A percentile compares a stretch with the other conserved stretches of the same genome.
Evolutionary conservation across 495 filamentous ascomycete genomes (phyloP).

Genomic region (Tuber magnatum): DNA sequence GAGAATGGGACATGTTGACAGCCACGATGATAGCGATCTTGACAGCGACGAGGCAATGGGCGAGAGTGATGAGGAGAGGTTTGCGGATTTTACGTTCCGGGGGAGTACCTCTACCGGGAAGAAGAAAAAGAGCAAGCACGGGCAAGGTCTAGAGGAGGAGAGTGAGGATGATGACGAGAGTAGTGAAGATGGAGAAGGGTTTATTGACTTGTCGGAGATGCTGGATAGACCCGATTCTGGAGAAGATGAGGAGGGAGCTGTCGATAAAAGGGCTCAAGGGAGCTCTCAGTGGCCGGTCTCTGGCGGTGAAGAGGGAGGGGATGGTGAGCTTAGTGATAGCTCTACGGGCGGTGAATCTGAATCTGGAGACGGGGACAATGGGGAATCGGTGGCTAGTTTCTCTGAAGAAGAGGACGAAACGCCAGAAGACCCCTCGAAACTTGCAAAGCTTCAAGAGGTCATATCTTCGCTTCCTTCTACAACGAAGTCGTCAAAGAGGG

Average conservation of each 20-base stretch:
- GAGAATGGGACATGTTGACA: conserved; percentile 67
- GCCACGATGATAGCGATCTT: conserved; percentile 72
- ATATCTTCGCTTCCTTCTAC: conserved; percentile 56
- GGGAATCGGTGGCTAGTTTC: conserved; percentile 48
- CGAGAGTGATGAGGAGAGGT: conserved; percentile 74
- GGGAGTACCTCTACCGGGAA: conserved; percentile 55
- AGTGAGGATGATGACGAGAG: conserved; percentile 50
- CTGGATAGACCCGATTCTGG: conserved; percentile 36
- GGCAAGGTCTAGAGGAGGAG: conserved; percentile 43
- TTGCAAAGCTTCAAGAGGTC: conserved; percentile 60
- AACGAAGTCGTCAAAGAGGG: conserved; percentile 23
- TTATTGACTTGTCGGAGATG: conserved; percentile 28
- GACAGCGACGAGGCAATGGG: conserved; percentile 93
- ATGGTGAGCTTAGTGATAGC: conserved; percentile 40
- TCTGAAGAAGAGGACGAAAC: conserved; percentile 54
- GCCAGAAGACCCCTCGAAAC: conserved; percentile 53
- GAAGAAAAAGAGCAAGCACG: conserved; percentile 39
- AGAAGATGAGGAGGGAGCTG: conserved; percentile 4
- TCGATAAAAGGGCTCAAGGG: conserved; percentile 5
- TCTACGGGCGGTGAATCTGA: conserved; percentile 43
- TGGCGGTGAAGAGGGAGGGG: conserved; percentile 56
- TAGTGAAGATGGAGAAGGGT: conserved; percentile 41
- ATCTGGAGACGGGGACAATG: conserved; percentile 47
- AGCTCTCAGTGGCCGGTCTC: conserved; percentile 41
- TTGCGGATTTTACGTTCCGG: conserved; percentile 66